Conservation (phyloP, 2,329 filamentous ascomycete species). For the Cordyceps militaris region DNA sequence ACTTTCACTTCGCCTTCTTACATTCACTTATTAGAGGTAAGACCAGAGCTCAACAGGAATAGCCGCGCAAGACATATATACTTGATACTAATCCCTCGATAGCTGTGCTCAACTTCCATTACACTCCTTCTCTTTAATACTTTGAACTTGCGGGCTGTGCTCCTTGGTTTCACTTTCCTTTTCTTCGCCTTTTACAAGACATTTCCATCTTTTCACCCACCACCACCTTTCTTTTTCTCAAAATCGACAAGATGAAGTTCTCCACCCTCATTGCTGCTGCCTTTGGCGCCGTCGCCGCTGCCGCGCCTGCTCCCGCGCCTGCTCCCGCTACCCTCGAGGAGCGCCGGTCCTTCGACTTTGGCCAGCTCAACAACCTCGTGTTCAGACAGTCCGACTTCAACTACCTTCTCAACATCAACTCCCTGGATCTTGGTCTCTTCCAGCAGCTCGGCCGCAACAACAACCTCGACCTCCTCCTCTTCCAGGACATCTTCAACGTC, state of each 20-base stretch:
- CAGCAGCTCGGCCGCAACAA: slow-evolving; percentile 32
- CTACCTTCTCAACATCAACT: slow-evolving; percentile 42
- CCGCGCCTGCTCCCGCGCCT: slow-evolving; percentile 32
- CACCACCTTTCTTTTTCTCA: slow-evolving; percentile 18
- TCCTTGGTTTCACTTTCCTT: slow-evolving; percentile 10
- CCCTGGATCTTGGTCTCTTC: slow-evolving; percentile 37
- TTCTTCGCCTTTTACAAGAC: slow-evolving; percentile 21
- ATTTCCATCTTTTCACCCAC: slow-evolving; percentile 3
- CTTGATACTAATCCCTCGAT: background rate
- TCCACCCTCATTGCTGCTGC: slow-evolving; percentile 37
- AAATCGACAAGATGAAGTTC: slow-evolving; percentile 36
- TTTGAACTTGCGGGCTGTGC: slow-evolving; percentile 19
- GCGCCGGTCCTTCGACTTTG: slow-evolving; percentile 31
- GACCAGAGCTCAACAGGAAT: background rate
- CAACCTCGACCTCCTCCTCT: slow-evolving; percentile 38
- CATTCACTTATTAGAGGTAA: slow-evolving; percentile 11
- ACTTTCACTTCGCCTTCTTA: background rate
- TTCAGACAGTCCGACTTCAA: slow-evolving; percentile 35
- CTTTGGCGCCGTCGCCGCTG: slow-evolving; percentile 37
- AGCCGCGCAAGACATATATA: background rate
- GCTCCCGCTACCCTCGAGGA: slow-evolving; percentile 29
- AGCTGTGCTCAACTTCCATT: slow-evolving; percentile 11
- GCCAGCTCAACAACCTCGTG: slow-evolving; percentile 32
- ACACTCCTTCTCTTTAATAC: slow-evolving; percentile 17
- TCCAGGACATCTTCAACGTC: slow-evolving; percentile 35